Conservation (phyloP, 2,329 filamentous ascomycete genomes). For the Cladophialophora carrionii region DNA sequence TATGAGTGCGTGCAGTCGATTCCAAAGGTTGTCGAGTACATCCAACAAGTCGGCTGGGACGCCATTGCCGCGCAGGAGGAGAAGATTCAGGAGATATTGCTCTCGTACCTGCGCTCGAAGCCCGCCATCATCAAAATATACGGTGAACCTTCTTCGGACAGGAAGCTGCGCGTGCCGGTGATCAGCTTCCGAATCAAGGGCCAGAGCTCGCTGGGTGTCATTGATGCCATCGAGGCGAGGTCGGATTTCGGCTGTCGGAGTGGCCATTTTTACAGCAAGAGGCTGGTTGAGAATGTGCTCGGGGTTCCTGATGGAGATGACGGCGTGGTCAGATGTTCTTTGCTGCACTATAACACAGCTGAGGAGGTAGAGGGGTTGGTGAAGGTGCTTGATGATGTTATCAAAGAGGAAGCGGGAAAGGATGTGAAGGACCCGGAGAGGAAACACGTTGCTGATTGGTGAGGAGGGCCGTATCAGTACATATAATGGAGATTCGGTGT, state of each 20-base stretch:
- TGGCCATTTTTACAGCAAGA: constrained; percentile 70
- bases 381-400: constrained; percentile 38
- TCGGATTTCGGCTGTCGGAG: constrained; percentile 66
- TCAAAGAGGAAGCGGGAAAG: constrained; percentile 33
- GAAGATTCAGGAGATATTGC: constrained; percentile 60
- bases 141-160: constrained; percentile 58
- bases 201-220: constrained; percentile 54
- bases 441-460: constrained; percentile 35
- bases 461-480: background rate
- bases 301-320: constrained; percentile 59
- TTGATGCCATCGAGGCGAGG: constrained; percentile 64
- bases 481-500: background rate
- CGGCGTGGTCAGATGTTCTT: constrained; percentile 69
- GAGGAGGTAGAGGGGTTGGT: constrained; percentile 39
- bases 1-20: constrained; percentile 71
- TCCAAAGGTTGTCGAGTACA: constrained; percentile 64
- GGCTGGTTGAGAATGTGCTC: constrained; percentile 63
- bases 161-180: constrained; percentile 61
- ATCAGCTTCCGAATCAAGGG: constrained; percentile 69
- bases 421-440: constrained; percentile 26
- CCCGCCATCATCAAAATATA: constrained; percentile 60
- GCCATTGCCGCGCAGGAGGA: constrained; percentile 63
- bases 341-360: constrained; percentile 72
- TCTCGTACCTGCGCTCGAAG: constrained; percentile 60
- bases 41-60: constrained; percentile 55